A percentile compares a stretch with the other conserved stretches of the same genome.
These are phyloP conservation scores for Linnemannia zychae DNA, from an alignment of 192 early-diverging fungal genomes.

Conservation along the genomic window DNA sequence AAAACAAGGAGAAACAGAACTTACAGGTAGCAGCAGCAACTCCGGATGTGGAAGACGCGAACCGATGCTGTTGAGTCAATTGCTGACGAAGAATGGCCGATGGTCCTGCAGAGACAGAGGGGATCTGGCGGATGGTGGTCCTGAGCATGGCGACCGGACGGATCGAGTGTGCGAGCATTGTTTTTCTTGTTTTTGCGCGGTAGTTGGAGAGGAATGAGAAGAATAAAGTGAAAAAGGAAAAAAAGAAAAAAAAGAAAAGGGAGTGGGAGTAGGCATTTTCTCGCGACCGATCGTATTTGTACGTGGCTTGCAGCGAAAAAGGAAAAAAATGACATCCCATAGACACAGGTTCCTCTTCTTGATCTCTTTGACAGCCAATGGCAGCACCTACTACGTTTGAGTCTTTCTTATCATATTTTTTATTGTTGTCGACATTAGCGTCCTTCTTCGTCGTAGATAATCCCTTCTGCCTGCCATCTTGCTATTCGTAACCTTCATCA, in stretches of 20 bases:
- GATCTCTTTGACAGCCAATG: no score
- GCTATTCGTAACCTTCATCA: background rate
- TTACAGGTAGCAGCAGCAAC: background rate
- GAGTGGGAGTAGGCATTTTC: background rate
- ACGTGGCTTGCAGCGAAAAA: background rate
- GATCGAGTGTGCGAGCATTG: constrained; percentile 2
- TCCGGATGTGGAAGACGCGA: constrained; percentile 5
- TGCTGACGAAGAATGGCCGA: background rate
- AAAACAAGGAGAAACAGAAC: no score
- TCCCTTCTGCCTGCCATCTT: background rate
- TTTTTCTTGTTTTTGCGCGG: background rate
- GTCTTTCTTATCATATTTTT: background rate
- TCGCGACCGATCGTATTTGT: background rate
- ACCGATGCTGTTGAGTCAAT: background rate
- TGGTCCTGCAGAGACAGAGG: background rate
- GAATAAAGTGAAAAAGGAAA: background rate
- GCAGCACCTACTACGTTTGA: no score
- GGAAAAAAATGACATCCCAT: background rate
- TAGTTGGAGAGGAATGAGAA: background rate
- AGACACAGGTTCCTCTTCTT: background rate
- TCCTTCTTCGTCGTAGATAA: background rate
- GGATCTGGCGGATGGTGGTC: background rate
- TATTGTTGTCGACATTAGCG: background rate
- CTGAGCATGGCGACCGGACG: constrained; percentile 7
- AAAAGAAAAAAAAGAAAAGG: background rate